Evolutionary conservation across 257 asterid species (phyloP), one percentile per base, ranked within the genome.

Genomic region (Gentiana straminea): DNA sequence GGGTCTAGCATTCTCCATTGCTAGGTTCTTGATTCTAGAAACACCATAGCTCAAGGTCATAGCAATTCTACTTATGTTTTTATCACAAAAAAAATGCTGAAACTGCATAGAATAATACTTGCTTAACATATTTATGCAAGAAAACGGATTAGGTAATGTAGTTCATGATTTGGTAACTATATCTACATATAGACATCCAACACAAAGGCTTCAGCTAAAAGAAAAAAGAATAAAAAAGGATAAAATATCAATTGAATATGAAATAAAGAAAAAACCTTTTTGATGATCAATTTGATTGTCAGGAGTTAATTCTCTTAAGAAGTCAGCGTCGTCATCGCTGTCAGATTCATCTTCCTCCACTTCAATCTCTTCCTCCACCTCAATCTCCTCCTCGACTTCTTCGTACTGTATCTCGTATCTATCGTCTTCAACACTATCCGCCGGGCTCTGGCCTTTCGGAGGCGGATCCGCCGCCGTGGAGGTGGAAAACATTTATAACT

Each of bases 181-280:
- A 24, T 24, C 24, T 24, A 24, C 24, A 24, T 24, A 24, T 24
- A 24, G 24, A 24, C 24, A 24, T 24, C 24, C 24, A 24, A 24
- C 24, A 24, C 24, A 24, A 24, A 24, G 24, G 24, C 24, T 24
- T 24, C 24, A 24, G 24, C 24, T 24, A 24, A 24, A 4, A 53
- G 4, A 11, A 35, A 53, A 13, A 4, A 1, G 51, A 48, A 54
- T 10, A 2, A 12, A 53, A 35, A 4, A 54, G 43, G 7, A n/a
- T 55, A 5, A 56, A 3, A 37, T 4, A 24, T 12, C 34, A 5
- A 13, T 13, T 39, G 43, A 49, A 54, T 43, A 38, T 13, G 49
- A 33, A 54, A 52, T 44, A 45, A 54, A 55, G 59, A 54, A 67
- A 77, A 51, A 38, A 84, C 95, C 95, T 24, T 44, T 68, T 52